Evolutionary conservation across 805 yeast genomes (phyloP).

Genomic region (Metschnikowia reukaufii): DNA sequence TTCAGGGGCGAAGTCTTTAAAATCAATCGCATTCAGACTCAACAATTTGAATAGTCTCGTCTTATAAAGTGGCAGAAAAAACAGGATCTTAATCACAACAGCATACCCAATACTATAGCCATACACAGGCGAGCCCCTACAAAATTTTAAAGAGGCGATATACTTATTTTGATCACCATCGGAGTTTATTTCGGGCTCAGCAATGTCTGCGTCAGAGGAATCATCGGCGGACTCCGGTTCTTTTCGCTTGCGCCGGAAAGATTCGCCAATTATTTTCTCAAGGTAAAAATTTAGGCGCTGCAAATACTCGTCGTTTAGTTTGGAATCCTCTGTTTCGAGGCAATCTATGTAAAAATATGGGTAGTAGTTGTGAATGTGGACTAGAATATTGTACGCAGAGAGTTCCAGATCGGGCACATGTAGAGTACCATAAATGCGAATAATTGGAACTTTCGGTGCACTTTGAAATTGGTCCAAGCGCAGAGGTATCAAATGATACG

Average conservation of each 20-base stretch:
- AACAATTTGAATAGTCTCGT: constrained; percentile 52
- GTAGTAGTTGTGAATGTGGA: constrained; percentile 80
- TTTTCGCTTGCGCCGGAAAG: constrained; percentile 31
- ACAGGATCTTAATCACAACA: constrained; percentile 65
- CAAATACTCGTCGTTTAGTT: constrained; percentile 30
- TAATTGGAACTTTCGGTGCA: constrained; percentile 62
- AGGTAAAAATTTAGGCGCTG: constrained; percentile 40
- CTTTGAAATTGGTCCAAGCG: constrained; percentile 48
- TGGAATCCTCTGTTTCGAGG: constrained; percentile 34
- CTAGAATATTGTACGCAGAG: constrained; percentile 31
- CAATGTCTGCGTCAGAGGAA: constrained; percentile 9
- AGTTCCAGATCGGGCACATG: constrained; percentile 44
- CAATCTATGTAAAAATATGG: constrained; percentile 79
- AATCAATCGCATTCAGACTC: constrained; percentile 25
- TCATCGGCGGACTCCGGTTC: constrained; percentile 14
- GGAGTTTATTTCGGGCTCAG: constrained; percentile 5
- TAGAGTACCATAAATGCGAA: constrained; percentile 74
- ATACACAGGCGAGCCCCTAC: constrained; percentile 79
- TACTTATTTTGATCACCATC: constrained; percentile 31
- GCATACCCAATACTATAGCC: constrained; percentile 72
- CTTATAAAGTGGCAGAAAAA: constrained; percentile 61
- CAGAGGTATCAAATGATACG: constrained; percentile 60
- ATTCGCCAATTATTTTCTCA: constrained; percentile 43
- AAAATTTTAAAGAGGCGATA: constrained; percentile 60
- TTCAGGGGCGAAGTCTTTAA: constrained; percentile 7